Percentiles rank a stretch among this genome's conserved stretches.
These are phyloP conservation scores for Mycena rosella DNA, from an alignment of 768 basidiomycete species.

Conservation along the genomic window DNA sequence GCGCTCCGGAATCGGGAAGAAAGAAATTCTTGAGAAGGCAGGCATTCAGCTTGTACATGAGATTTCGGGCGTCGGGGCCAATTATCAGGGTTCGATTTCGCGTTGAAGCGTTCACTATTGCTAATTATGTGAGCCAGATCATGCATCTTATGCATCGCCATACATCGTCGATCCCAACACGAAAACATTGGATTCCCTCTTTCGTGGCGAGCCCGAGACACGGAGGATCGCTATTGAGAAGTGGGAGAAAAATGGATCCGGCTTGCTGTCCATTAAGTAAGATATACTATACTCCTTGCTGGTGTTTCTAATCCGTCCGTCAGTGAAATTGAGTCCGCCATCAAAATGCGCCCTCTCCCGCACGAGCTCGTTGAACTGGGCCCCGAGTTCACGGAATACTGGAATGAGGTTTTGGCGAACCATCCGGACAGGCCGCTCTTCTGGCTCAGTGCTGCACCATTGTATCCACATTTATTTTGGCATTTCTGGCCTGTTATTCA, in stretches of 20 bases:
- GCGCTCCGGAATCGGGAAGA: too few relatives aligned
- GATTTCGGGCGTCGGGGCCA: too few relatives aligned
- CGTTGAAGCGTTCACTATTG: too few relatives aligned
- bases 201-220: slow-evolving; percentile 27
- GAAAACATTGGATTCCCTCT: slow-evolving; percentile 23
- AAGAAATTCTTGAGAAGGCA: too few relatives aligned
- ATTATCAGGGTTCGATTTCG: too few relatives aligned
- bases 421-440: slow-evolving; percentile 40
- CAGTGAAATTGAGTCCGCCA: slow-evolving; percentile 33
- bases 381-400: slow-evolving; percentile 37
- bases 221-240: slow-evolving; percentile 12
- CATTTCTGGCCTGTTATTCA: too few relatives aligned
- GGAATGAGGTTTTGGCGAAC: slow-evolving; percentile 36
- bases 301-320: neutral
- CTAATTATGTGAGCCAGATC: too few relatives aligned
- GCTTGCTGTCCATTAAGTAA: slow-evolving; percentile 25
- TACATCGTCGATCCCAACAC: slow-evolving; percentile 13
- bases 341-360: slow-evolving; percentile 42
- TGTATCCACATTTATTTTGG: too few relatives aligned
- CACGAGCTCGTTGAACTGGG: slow-evolving; percentile 39
- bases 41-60: too few relatives aligned
- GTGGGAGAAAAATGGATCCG: slow-evolving; percentile 24
- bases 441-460: neutral
- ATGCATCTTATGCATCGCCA: neutral
- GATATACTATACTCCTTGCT: neutral